Evolutionary conservation across 2,329 filamentous ascomycete species (phyloP).

Genomic region (Tolypocladium tropicale): DNA sequence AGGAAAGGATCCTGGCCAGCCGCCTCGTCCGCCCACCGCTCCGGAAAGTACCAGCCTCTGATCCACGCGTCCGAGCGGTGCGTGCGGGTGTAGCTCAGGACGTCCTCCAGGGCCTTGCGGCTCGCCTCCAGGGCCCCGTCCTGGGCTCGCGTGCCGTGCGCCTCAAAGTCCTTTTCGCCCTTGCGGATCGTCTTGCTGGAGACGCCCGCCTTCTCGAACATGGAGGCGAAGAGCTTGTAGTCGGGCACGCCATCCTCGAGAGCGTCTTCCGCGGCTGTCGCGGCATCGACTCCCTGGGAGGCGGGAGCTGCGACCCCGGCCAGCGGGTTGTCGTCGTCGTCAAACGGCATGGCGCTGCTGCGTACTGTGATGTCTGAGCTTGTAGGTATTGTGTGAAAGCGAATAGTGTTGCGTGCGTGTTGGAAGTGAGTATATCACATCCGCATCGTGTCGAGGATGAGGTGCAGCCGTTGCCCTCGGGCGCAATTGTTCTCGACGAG

Average conservation of each 20-base stretch:
- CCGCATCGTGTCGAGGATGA: neutral
- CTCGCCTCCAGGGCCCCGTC: slow-evolving; percentile 69
- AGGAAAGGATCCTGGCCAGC: slow-evolving; percentile 16
- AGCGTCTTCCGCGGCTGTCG: slow-evolving; percentile 38
- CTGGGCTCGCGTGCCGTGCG: slow-evolving; percentile 78
- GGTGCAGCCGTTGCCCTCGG: neutral
- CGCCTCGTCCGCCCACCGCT: slow-evolving; percentile 34
- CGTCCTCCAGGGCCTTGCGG: slow-evolving; percentile 79
- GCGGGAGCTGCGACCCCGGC: slow-evolving; percentile 7
- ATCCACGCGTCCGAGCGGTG: slow-evolving; percentile 59
- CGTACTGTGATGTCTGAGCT: neutral
- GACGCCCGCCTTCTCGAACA: slow-evolving; percentile 39
- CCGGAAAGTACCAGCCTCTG: slow-evolving; percentile 65
- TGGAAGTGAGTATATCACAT: neutral
- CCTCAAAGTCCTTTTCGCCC: slow-evolving; percentile 95
- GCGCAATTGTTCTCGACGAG: neutral
- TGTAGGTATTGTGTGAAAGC: too few relatives aligned
- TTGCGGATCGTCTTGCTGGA: slow-evolving; percentile 66
- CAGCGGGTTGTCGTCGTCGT: slow-evolving; percentile 32
- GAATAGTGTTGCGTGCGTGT: neutral
- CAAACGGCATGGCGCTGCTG: slow-evolving; percentile 24
- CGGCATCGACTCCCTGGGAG: slow-evolving; percentile 16
- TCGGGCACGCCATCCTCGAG: slow-evolving; percentile 77
- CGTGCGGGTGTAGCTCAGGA: slow-evolving; percentile 65
- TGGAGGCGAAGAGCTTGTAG: slow-evolving; percentile 60